Percentiles rank a stretch among this genome's conserved stretches.
Evolutionary conservation across 2,329 filamentous ascomycete species (phyloP).

Genomic region (Ceratocystis variospora): DNA sequence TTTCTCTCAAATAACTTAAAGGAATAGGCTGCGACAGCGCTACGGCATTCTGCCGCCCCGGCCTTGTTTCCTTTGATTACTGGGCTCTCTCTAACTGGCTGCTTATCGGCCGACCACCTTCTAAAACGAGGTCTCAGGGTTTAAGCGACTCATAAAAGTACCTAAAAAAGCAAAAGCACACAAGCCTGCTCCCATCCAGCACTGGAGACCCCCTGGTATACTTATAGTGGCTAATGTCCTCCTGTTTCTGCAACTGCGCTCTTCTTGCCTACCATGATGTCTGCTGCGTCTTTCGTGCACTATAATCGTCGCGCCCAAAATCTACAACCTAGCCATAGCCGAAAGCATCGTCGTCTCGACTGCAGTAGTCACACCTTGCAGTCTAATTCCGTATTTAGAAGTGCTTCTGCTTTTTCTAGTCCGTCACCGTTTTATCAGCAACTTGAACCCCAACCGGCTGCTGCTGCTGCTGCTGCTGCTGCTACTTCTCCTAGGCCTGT

Average conservation of each 20-base stretch:
- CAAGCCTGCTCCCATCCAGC: constrained; percentile 1
- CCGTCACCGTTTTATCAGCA: constrained; percentile 1
- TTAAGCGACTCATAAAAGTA: constrained; percentile 4
- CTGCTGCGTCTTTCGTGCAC: constrained; percentile 21
- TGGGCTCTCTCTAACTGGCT: background rate
- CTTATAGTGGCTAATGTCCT: constrained; percentile 17
- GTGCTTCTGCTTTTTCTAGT: background rate
- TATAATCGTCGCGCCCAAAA: constrained; percentile 12
- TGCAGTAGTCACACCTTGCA: background rate
- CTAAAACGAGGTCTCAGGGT: constrained; percentile 10
- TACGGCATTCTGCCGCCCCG: constrained; percentile 13
- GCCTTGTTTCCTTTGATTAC: constrained; percentile 2
- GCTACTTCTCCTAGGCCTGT: background rate
- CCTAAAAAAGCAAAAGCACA: constrained; percentile 7
- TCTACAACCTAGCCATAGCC: background rate
- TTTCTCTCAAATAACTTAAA: constrained; percentile 3
- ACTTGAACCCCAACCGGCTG: constrained; percentile 6
- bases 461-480: background rate
- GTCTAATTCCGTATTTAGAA: background rate
- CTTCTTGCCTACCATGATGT: constrained; percentile 20
- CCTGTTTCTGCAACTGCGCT: background rate
- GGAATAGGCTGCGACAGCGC: constrained; percentile 7
- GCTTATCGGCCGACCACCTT: constrained; percentile 13
- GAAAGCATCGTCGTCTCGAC: background rate
- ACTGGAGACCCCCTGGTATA: constrained; percentile 5